A percentile compares a stretch with the other conserved stretches of the same genome.
phyloP scores from a whole-genome alignment of 148 eudicot species.

The Rhododendron williamsianum region DNA sequence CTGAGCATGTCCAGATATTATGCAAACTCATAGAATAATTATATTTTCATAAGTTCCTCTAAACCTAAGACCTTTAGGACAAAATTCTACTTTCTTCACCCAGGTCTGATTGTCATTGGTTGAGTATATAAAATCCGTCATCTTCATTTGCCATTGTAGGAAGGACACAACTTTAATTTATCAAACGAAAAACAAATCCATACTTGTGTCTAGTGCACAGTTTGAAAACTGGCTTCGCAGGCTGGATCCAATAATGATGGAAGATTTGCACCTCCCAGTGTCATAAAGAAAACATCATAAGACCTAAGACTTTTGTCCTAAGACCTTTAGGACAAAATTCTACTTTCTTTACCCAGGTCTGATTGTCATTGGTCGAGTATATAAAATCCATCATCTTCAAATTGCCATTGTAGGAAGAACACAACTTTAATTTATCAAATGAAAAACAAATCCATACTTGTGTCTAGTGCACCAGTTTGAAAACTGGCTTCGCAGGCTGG shows the following conservation, averaged over 20 bases:
- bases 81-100: neutral
- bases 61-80: neutral
- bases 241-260: neutral
- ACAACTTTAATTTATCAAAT: neutral
- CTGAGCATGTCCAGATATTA: neutral
- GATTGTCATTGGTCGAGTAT: neutral
- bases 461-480: neutral
- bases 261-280: neutral
- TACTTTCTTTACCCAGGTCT: neutral
- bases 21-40: neutral
- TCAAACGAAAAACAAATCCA: neutral
- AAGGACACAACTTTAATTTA: neutral
- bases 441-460: neutral
- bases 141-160: neutral
- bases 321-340: neutral
- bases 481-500: neutral
- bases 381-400: neutral
- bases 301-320: no score
- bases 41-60: neutral
- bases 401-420: neutral
- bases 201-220: neutral
- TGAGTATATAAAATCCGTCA: neutral
- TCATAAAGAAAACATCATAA: neutral
- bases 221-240: neutral
- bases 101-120: neutral